Base-by-base conservation (phyloP, 441 rosid genomes). In the Theobroma grandiflorum region DNA sequence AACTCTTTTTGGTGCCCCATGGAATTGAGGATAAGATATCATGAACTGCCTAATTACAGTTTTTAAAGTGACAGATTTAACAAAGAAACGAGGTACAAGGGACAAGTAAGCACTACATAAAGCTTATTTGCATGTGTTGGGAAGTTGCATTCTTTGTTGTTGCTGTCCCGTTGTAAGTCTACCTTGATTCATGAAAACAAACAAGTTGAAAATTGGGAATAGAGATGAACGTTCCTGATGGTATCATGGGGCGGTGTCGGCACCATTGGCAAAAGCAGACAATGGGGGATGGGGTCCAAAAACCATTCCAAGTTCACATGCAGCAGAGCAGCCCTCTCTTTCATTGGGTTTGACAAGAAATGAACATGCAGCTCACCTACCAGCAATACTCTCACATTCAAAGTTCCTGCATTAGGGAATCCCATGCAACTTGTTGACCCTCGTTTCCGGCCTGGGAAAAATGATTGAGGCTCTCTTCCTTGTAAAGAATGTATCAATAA, bases 271-370 rank as follows among this genome's bases (percentile, higher is more conserved):
- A 52, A 5, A 9, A 16, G 22, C 4, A 59, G 76, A 66, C 73
- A 49, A 62, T 37, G 77, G 1, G 35, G 4, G 4, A 47, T 73
- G 80, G 82, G 84, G 67, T 58, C 83, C 79, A 50, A 49, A n/a
- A 47, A 43, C 37, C 22, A 57, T 57, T 8, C 52, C 52, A 66
- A 64, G 49, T 55, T 7, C 80, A 55, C 78, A 78, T 81, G 76
- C 74, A 31, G 76, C 71, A 62, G n/a, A 22, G 37, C 3, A 26
- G 33, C 62, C 40, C 43, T 16, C 52, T 11, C 72, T 57, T 76
- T 70, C 58, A 57, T 50, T 58, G 78, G 58, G 47, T 15, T 76
- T 82, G 77, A 50, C 84, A 75, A 26, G 72, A 52, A 72, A 33
- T 61, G 76, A 72, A 67, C 52, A 0, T 31, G 79, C 81, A 72